phyloP scores from a whole-genome alignment of 2,329 filamentous ascomycete genomes.

The Colletotrichum sp. region DNA sequence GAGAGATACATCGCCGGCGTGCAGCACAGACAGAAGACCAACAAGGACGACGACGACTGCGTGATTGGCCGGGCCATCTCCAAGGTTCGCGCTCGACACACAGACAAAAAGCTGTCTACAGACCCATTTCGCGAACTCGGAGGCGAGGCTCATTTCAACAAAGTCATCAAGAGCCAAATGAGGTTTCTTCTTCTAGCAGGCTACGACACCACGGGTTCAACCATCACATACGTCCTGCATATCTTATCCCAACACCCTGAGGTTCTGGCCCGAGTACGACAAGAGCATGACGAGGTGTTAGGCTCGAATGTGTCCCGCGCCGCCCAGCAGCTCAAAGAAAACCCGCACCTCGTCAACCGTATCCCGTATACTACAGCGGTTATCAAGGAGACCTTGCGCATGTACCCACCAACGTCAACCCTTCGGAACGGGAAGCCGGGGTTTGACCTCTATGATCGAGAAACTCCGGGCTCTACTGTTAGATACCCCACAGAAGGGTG shows the following conservation, averaged over 20 bases:
- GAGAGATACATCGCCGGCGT: background rate
- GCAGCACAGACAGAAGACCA: background rate
- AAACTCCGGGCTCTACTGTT: background rate
- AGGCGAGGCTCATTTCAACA: background rate
- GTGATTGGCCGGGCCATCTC: background rate
- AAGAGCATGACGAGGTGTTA: slow-evolving; percentile 45
- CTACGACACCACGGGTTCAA: slow-evolving; percentile 35
- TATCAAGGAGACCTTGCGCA: slow-evolving; percentile 40
- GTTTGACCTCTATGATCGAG: background rate
- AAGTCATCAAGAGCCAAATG: slow-evolving; percentile 25
- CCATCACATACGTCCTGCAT: slow-evolving; percentile 28
- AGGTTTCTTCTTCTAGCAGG: slow-evolving; percentile 36
- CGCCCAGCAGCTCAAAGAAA: slow-evolving; percentile 40
- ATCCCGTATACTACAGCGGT: slow-evolving; percentile 54
- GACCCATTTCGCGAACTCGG: background rate
- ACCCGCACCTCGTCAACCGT: slow-evolving; percentile 52
- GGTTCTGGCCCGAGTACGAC: slow-evolving; percentile 26
- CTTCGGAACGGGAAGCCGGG: slow-evolving; percentile 24
- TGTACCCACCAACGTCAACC: slow-evolving; percentile 36
- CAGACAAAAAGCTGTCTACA: background rate
- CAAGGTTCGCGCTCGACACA: background rate
- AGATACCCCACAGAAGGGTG: background rate
- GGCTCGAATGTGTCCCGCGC: slow-evolving; percentile 42
- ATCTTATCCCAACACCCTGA: slow-evolving; percentile 24
- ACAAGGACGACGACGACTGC: background rate